Evolutionary conservation across 345 rosid species (phyloP).

Genomic region (Noccaea caerulescens): DNA sequence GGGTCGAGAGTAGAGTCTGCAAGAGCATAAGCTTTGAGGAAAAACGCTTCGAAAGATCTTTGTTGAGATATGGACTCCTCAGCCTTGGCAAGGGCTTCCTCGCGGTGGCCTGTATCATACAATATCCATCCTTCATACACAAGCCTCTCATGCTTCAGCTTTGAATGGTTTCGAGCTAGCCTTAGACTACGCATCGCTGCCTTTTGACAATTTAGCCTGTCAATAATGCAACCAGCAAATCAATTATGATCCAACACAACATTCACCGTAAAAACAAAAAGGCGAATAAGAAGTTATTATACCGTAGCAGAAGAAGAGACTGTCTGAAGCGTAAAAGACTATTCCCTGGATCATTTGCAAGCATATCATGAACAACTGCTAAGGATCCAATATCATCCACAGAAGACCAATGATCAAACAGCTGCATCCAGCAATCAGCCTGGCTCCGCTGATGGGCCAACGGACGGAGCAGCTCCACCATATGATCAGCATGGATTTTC

Average conservation of each 20-base stretch:
- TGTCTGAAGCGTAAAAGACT: constrained; percentile 89
- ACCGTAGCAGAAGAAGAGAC: constrained; percentile 93
- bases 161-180: constrained; percentile 84
- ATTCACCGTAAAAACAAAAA: constrained; percentile 12
- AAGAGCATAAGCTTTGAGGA: constrained; percentile 91
- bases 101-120: constrained; percentile 91
- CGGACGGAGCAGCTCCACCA: constrained; percentile 77
- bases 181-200: constrained; percentile 92
- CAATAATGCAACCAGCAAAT: constrained; percentile 30
- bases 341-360: constrained; percentile 82
- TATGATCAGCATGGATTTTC: constrained; percentile 67
- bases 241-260: constrained; percentile 19
- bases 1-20: constrained; percentile 75
- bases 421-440: constrained; percentile 98
- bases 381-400: constrained; percentile 96
- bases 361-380: constrained; percentile 92
- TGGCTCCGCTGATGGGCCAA: constrained; percentile 77
- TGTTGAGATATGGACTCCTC: constrained; percentile 85
- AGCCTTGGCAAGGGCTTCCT: constrained; percentile 92
- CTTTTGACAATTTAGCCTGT: constrained; percentile 88
- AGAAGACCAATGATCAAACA: constrained; percentile 89
- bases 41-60: constrained; percentile 97
- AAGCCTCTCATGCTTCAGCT: constrained; percentile 81
- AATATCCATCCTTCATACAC: constrained; percentile 97
- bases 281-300: constrained; percentile 11